Percentiles rank a stretch among this genome's conserved stretches.
Evolutionary conservation across 2,329 filamentous ascomycete species (phyloP).

Genomic region (Sarocladiaceae sp.): DNA sequence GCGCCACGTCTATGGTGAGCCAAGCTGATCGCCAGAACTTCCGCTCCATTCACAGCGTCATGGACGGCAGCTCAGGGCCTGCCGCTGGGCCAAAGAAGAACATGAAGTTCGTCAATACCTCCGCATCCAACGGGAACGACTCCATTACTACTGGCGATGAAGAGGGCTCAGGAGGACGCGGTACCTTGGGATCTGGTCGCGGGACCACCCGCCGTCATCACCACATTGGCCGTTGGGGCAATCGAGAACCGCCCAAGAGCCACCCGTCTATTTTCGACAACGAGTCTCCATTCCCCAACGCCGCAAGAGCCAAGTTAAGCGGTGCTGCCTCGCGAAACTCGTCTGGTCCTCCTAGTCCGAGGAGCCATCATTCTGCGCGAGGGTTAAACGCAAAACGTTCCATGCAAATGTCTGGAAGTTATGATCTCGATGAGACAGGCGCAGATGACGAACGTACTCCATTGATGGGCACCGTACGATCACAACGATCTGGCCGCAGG

Average conservation of each 20-base stretch:
- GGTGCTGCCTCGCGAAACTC: slow-evolving; percentile 52
- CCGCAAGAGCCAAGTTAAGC: slow-evolving; percentile 56
- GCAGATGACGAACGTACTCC: slow-evolving; percentile 87
- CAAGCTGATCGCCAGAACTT: slow-evolving; percentile 55
- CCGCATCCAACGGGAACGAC: slow-evolving; percentile 53
- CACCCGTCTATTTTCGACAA: slow-evolving; percentile 69
- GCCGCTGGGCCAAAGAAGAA: slow-evolving; percentile 61
- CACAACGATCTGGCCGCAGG: slow-evolving; percentile 46
- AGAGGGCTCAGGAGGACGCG: slow-evolving; percentile 57
- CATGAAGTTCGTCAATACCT: slow-evolving; percentile 91
- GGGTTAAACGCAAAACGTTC: slow-evolving; percentile 38
- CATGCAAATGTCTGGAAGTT: slow-evolving; percentile 55
- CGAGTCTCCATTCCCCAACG: slow-evolving; percentile 71
- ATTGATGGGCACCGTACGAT: slow-evolving; percentile 54
- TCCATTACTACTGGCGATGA: slow-evolving; percentile 53
- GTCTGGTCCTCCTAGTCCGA: slow-evolving; percentile 65
- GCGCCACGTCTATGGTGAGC: slow-evolving; percentile 77
- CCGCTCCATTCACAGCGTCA: slow-evolving; percentile 59
- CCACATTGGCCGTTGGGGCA: slow-evolving; percentile 64
- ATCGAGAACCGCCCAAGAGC: slow-evolving; percentile 59
- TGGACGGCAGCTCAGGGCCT: slow-evolving; percentile 48
- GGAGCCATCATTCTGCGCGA: slow-evolving; percentile 35
- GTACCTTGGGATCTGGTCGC: slow-evolving; percentile 54
- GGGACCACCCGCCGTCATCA: slow-evolving; percentile 72
- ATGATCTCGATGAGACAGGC: slow-evolving; percentile 75